Conservation (phyloP, 768 basidiomycete genomes). For the Cystoderma amianthinum region DNA sequence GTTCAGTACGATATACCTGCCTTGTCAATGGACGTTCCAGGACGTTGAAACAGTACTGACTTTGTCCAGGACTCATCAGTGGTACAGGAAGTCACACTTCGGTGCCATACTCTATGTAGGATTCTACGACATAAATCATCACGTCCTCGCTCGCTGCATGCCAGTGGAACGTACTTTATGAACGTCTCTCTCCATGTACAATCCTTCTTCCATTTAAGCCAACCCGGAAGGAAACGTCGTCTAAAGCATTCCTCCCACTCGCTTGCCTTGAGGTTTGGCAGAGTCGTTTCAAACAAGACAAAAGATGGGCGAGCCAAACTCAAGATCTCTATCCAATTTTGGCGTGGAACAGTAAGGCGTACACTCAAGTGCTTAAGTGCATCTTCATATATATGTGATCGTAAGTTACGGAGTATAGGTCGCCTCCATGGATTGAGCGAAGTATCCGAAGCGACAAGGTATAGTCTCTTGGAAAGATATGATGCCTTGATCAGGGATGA, state of each 20-base stretch:
- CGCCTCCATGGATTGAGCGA: conserved; percentile 71
- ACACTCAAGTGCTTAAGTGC: conserved; percentile 55
- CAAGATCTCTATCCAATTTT: conserved; percentile 77
- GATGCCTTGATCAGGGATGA: conserved; percentile 50
- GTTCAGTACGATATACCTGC: conserved; percentile 68
- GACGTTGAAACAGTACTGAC: conserved; percentile 25
- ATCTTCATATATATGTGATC: conserved; percentile 35
- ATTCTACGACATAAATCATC: conserved; percentile 28
- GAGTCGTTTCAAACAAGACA: conserved; percentile 59
- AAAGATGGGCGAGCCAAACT: conserved; percentile 54
- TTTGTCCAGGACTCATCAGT: conserved; percentile 81
- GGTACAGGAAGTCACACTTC: conserved; percentile 62
- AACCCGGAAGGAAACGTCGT: conserved; percentile 70
- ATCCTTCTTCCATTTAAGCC: conserved; percentile 64
- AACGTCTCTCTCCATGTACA: conserved; percentile 59
- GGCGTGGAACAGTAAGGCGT: conserved; percentile 56
- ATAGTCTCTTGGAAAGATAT: conserved; percentile 53
- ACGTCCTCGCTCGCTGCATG: conserved; percentile 2
- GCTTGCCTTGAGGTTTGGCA: conserved; percentile 55
- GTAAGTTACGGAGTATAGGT: conserved; percentile 58
- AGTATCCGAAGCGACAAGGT: conserved; percentile 51
- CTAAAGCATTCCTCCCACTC: conserved; percentile 78
- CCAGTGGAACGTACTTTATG: conserved; percentile 47
- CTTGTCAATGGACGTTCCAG: conserved; percentile 3
- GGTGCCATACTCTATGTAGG: conserved; percentile 63